These are phyloP conservation scores for Spinellus fusiger DNA, from an alignment of 192 early-diverging fungal species.

Conservation along the genomic window DNA sequence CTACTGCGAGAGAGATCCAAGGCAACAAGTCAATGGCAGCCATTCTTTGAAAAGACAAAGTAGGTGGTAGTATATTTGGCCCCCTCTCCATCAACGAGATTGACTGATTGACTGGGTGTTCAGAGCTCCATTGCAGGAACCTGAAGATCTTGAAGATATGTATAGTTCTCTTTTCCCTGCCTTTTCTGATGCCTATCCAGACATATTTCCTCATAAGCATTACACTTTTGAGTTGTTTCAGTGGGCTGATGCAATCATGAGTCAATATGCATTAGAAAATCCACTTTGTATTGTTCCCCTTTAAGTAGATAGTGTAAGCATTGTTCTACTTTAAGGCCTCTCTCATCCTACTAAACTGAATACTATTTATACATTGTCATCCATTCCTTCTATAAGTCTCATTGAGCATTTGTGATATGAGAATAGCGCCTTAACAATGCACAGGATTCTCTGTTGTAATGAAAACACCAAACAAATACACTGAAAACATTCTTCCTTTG, in stretches of 20 bases:
- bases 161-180: slow-evolving; percentile 21
- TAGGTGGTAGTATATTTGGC: not conserved
- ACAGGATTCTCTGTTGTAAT: too few species aligned
- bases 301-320: too few species aligned
- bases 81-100: too few species aligned
- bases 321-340: too few species aligned
- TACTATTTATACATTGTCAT: too few species aligned
- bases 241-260: slow-evolving; percentile 26
- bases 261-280: slow-evolving; percentile 11
- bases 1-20: slow-evolving; percentile 21
- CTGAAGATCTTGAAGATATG: slow-evolving; percentile 12
- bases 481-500: too few species aligned
- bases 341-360: too few species aligned
- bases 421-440: too few species aligned
- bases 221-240: slow-evolving; percentile 11
- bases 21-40: slow-evolving; percentile 17
- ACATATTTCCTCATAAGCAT: slow-evolving; percentile 7
- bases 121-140: not conserved
- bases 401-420: too few species aligned
- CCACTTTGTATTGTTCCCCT: slow-evolving; percentile 15
- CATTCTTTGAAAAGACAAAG: slow-evolving; percentile 13
- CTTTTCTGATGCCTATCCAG: slow-evolving; percentile 18
- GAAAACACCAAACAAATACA: too few species aligned
- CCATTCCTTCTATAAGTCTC: too few species aligned
- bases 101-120: not conserved